Base-by-base conservation (phyloP, 345 rosid species). In the Melaleuca quinquenervia region DNA sequence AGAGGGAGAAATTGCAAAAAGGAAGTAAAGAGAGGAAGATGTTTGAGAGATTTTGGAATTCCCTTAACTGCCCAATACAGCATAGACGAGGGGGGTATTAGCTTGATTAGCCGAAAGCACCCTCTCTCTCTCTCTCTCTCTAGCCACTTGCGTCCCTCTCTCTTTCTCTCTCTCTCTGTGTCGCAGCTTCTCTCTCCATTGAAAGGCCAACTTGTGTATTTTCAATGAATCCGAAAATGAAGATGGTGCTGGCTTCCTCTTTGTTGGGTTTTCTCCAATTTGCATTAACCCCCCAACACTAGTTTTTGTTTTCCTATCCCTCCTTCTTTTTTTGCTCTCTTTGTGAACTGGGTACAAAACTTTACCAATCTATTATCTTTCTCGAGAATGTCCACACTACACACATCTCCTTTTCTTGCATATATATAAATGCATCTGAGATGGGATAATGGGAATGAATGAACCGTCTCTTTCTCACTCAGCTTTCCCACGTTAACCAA, bases 401-500 rank as follows among this genome's bases (percentile, higher is more conserved):
- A 49, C 44, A 9, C 49, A 45, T 87, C 88, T 83, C 83, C 29
- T 58, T 82, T 86, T 41, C 45, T 50, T 24, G 70, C n/a, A 45
- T 26, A 84, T 26, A 84, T 50, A 14, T 45, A 82, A 74, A 50
- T 26, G 74, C 53, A 48, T 51, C 32, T 20, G 36, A 13, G 84
- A 18, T n/a, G 51, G 82, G 53, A 85, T 83, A 56, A 21, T 50
- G 85, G 27, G 75, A 84, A 85, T 85, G 82, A 88, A 89, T 90
- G 91, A 91, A 87, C 84, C 86, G 86, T 92, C 92, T 90, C 92
- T 90, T 90, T 94, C 92, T 89, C 83, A 82, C 90, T 85, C 85
- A 83, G 84, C 87, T 88, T 88, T 89, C 94, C 91, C 92, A 94
- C 93, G 94, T 94, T 91, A 94, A 91, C 92, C 93, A 90, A 94